phyloP scores from a whole-genome alignment of 2,329 filamentous ascomycete genomes.

The Colletotrichum viniferum region DNA sequence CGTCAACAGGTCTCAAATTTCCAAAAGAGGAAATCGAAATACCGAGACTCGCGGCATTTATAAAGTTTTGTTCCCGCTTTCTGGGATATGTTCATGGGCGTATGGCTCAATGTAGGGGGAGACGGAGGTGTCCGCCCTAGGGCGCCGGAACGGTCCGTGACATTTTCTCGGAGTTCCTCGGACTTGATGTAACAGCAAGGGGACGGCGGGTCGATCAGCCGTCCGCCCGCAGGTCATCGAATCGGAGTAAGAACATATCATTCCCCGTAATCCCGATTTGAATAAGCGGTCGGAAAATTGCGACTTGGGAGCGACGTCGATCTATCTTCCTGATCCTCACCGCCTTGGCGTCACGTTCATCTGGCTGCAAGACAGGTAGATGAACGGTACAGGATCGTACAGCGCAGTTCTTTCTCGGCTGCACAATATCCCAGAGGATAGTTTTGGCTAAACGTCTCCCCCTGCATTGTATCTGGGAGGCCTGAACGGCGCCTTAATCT shows the following conservation, averaged over 20 bases:
- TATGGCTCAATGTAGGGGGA: background rate
- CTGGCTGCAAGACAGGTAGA: background rate
- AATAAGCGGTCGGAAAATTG: background rate
- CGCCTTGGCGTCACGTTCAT: background rate
- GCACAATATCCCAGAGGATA: fast-evolving
- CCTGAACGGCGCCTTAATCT: background rate
- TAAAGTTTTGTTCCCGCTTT: background rate
- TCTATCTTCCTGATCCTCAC: background rate
- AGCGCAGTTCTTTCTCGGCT: fast-evolving
- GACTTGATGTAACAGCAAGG: background rate
- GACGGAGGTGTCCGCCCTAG: background rate
- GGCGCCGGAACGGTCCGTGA: background rate
- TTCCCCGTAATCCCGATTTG: background rate
- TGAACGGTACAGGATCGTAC: background rate
- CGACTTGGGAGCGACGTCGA: background rate
- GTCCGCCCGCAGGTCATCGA: background rate
- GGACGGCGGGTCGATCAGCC: background rate
- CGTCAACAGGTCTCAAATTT: background rate
- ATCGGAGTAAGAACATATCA: background rate
- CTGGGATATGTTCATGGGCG: background rate
- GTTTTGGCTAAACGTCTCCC: fast-evolving
- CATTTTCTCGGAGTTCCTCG: background rate
- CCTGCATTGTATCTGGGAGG: background rate
- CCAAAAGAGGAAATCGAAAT: background rate
- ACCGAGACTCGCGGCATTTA: background rate